Conservation (phyloP, 2,329 filamentous ascomycete genomes). For the Trichoderma harzianum region DNA sequence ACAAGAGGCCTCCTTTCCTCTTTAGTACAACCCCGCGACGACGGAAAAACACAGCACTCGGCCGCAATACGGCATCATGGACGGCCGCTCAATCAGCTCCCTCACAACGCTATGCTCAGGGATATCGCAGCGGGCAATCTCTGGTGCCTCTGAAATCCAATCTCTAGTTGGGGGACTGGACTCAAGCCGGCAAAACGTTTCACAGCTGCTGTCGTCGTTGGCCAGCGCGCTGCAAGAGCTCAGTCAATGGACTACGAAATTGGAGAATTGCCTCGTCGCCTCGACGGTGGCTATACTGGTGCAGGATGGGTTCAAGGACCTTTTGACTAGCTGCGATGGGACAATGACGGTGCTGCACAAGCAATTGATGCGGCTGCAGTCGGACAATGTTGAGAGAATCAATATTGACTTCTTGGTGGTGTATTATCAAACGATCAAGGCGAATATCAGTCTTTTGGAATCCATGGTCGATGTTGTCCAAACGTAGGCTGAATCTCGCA, state of each 20-base stretch:
- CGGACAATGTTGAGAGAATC: constrained; percentile 24
- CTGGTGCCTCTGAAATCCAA: constrained; percentile 31
- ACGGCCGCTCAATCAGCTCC: constrained; percentile 35
- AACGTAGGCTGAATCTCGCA: constrained; percentile 19
- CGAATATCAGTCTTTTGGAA: constrained; percentile 21
- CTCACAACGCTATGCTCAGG: constrained; percentile 31
- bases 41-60: neutral
- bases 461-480: constrained; percentile 24
- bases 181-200: constrained; percentile 13
- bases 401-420: constrained; percentile 28
- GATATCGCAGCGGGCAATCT: constrained; percentile 31
- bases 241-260: constrained; percentile 24
- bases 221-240: constrained; percentile 28
- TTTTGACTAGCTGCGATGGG: constrained; percentile 30
- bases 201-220: constrained; percentile 27
- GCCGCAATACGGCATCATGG: constrained; percentile 24
- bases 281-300: constrained; percentile 29
- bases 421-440: constrained; percentile 23
- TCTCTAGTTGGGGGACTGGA: constrained; percentile 24
- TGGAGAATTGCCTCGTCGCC: constrained; percentile 28
- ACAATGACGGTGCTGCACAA: constrained; percentile 31
- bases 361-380: constrained; percentile 33
- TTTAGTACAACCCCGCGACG: neutral
- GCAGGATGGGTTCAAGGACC: constrained; percentile 29
- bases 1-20: neutral